Percentiles rank a stretch among this genome's conserved stretches.
These are phyloP conservation scores for Penstemon davidsonii DNA, from an alignment of 257 asterid genomes.

Conservation along the genomic window DNA sequence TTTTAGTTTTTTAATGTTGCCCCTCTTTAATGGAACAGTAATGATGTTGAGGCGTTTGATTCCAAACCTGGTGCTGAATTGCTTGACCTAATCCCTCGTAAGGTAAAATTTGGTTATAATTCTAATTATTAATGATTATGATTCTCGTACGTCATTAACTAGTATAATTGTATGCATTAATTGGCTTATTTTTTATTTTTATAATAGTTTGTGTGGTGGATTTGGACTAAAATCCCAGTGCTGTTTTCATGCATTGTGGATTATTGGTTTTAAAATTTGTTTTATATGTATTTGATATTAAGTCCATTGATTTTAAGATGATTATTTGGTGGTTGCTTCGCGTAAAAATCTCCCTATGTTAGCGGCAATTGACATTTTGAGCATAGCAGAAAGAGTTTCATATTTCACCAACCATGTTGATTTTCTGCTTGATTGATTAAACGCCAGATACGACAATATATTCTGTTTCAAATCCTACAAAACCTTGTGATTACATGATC, in stretches of 20 bases:
- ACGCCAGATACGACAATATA: too few species aligned
- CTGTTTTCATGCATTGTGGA: slow-evolving; percentile 1
- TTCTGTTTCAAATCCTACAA: too few species aligned
- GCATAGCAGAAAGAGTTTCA: background rate
- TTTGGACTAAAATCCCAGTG: background rate
- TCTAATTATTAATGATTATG: background rate
- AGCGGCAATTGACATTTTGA: background rate
- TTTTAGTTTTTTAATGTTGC: slow-evolving; percentile 14
- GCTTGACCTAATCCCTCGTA: slow-evolving; percentile 32
- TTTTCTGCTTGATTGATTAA: too few species aligned
- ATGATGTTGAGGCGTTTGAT: slow-evolving; percentile 36
- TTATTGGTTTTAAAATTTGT: background rate
- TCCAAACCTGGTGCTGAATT: slow-evolving; percentile 33
- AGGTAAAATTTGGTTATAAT: slow-evolving; percentile 29
- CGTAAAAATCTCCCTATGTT: too few species aligned
- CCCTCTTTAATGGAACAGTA: slow-evolving; percentile 31
- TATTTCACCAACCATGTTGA: too few species aligned
- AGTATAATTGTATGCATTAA: slow-evolving; percentile 5
- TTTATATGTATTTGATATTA: background rate
- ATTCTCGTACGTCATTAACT: background rate
- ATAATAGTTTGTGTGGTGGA: background rate
- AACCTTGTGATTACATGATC: too few species aligned
- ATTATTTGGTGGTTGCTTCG: background rate
- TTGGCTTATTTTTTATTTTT: background rate
- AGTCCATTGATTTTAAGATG: background rate